A percentile compares a stretch with the other conserved stretches of the same genome.
These are phyloP conservation scores for Tetrastigma voinierianum DNA, from an alignment of 164 flowering plant species.

Conservation along the genomic window DNA sequence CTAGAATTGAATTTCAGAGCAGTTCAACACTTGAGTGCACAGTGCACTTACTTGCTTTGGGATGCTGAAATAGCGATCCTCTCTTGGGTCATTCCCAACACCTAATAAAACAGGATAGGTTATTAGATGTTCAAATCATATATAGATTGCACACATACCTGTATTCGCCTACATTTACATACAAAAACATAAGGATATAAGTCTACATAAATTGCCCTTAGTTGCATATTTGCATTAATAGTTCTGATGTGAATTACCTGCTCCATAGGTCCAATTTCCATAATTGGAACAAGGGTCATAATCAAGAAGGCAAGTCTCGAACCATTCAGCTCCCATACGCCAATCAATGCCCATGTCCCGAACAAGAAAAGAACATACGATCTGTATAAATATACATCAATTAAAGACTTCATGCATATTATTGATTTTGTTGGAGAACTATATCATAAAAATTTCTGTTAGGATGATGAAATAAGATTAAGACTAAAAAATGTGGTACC, in stretches of 20 bases:
- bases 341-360: slow-evolving; percentile 97
- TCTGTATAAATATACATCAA: slow-evolving; percentile 35
- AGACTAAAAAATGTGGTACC: no score
- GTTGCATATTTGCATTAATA: no score
- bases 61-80: slow-evolving; percentile 96
- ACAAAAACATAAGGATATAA: no score
- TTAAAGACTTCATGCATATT: no score
- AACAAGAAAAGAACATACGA: slow-evolving; percentile 95
- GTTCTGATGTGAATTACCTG: slow-evolving; percentile 43
- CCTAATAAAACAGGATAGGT: slow-evolving; percentile 33
- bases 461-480: no score
- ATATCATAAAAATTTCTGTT: no score
- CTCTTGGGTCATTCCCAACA: slow-evolving; percentile 97
- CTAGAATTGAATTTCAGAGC: no score
- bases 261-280: slow-evolving; percentile 99
- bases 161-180: no score
- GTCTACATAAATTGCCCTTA: no score
- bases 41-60: slow-evolving; percentile 78
- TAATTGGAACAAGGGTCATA: slow-evolving; percentile 97
- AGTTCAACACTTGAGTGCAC: slow-evolving; percentile 6
- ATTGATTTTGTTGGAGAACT: no score
- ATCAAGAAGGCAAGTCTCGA: slow-evolving; percentile 91
- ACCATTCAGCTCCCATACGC: slow-evolving; percentile 99
- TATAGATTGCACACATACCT: not conserved
- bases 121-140: not conserved